Evolutionary conservation across 2,329 filamentous ascomycete genomes (phyloP).

Genomic region (Cordyceps fumosorosea): DNA sequence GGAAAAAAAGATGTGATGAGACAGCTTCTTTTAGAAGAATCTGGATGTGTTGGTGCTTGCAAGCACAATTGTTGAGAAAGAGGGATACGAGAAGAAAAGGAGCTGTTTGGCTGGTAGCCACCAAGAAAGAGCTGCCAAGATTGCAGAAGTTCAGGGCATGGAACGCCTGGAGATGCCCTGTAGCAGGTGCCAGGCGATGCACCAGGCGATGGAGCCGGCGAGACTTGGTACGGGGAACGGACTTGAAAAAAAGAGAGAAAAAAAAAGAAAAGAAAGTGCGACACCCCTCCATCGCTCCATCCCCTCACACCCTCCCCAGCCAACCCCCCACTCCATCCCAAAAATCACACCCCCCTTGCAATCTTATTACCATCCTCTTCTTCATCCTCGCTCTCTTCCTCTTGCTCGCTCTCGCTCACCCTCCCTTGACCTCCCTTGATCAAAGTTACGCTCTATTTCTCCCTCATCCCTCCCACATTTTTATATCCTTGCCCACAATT

Average conservation of each 20-base stretch:
- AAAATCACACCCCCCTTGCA: background rate
- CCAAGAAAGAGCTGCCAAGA: background rate
- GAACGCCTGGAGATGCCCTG: too few species aligned
- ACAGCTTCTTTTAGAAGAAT: background rate
- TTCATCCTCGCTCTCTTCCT: background rate
- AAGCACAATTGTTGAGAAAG: background rate
- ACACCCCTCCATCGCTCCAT: background rate
- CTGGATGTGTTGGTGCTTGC: background rate
- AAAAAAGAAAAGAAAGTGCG: background rate
- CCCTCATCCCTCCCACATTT: background rate
- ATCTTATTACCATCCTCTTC: conserved; percentile 1
- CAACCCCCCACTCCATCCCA: background rate
- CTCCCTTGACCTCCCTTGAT: background rate
- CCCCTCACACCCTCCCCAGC: background rate
- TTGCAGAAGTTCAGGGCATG: background rate
- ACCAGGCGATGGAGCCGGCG: too few species aligned
- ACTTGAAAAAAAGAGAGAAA: background rate
- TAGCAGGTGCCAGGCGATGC: too few species aligned
- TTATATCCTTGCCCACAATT: background rate
- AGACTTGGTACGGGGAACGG: background rate
- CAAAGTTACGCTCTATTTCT: background rate
- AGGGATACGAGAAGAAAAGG: background rate
- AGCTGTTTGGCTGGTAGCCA: too few species aligned
- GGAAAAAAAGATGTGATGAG: background rate
- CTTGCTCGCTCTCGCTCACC: background rate